Evolutionary conservation across 2,329 filamentous ascomycete genomes (phyloP), one percentile per base, ranked within the genome.

Genomic region (Fusarium sublunatum): DNA sequence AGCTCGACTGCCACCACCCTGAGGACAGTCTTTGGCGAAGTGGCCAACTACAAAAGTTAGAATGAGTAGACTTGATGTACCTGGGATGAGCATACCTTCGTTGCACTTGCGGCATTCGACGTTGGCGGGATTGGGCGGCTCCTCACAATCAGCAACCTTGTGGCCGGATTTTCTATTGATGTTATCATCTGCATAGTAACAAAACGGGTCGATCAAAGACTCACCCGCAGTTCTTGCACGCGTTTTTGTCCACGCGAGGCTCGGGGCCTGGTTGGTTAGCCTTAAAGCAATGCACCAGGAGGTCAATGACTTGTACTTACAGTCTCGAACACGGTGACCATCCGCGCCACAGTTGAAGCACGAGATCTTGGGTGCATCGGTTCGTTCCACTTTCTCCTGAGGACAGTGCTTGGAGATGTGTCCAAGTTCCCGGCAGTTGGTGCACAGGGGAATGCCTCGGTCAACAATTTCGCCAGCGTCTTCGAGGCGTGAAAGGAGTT

Each of bases 311-410:
- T 24, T 36, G 19, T 31, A 76, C 83, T 75, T 70, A 87, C 90
- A 92, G 65, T 92, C 88, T 47, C 89, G 86, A 47, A 88, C 77
- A 55, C 89, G 88, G 69, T 92, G 89, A 9, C 88, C 89, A 25
- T 80, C 76, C 35, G 82, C 80, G 5, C 82, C 77, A 64, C 90
- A 92, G 76, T 91, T 89, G 77, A 79, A 83, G 73, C 90, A 92
- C 42, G 79, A 80, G 44, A 90, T 82, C 19, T 78, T 76, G 34
- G 80, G 68, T 12, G 75, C 69, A 36, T 82, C 76, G 3, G 74
- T 72, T 24, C 71, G 76, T 70, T 88, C 86, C 0, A 73, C 58
- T 63, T 79, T 81, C 61, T 90, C 88, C 70, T 87, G 73, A 3
- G 82, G 79, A 71, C 90, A 92, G 46, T 75, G 72, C 75, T 86